These are phyloP conservation scores for Breviolum minutum DNA, from an alignment of 73 alveolate genomes.

Conservation along the genomic window DNA sequence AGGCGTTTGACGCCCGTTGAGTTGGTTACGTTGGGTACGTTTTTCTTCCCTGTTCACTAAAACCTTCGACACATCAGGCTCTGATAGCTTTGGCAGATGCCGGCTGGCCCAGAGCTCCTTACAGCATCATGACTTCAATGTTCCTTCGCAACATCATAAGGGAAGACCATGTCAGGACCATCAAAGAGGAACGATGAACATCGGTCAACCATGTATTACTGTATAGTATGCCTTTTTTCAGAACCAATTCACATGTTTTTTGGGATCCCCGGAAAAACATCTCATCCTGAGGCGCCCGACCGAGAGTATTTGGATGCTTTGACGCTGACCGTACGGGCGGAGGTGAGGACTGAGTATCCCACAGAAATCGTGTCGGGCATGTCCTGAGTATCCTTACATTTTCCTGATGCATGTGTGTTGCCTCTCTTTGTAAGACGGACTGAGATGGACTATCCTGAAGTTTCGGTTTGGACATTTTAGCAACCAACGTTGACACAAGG, in stretches of 20 bases:
- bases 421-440: no score
- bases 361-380: not conserved
- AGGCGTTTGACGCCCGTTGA: not conserved
- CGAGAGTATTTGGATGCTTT: slow-evolving; percentile 14
- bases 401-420: not conserved
- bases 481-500: not conserved
- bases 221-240: no score
- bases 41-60: not conserved
- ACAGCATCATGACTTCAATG: no score
- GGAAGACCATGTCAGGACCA: not conserved
- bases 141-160: not conserved
- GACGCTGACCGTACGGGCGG: slow-evolving; percentile 56
- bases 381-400: not conserved
- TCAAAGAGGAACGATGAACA: no score
- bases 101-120: not conserved
- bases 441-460: no score
- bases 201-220: no score
- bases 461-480: no score
- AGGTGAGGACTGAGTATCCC: not conserved
- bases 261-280: no score
- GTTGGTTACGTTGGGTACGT: not conserved
- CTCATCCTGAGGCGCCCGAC: not conserved
- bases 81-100: slow-evolving; percentile 12
- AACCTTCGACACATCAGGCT: not conserved
- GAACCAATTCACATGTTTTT: no score